These are phyloP conservation scores for Mortierella hygrophila DNA, from an alignment of 192 early-diverging fungal genomes.

Conservation along the genomic window DNA sequence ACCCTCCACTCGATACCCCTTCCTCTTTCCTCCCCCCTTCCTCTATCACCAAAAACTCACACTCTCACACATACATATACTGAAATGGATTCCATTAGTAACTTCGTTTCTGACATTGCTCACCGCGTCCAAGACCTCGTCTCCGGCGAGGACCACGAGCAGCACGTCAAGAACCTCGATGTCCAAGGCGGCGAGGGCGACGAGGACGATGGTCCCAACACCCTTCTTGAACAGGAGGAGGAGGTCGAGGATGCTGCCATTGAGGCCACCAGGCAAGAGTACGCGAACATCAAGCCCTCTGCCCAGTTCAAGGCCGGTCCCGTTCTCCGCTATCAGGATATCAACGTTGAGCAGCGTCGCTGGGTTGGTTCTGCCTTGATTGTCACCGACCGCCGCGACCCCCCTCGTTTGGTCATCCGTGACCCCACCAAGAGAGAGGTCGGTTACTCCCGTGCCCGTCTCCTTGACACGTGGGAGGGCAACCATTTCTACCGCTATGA, in stretches of 20 bases:
- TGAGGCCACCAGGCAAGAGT: constrained; percentile 50
- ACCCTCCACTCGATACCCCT: constrained; percentile 13
- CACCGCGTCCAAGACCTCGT: constrained; percentile 46
- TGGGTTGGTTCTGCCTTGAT: constrained; percentile 70
- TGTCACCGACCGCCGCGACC: constrained; percentile 42
- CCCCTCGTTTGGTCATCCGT: constrained; percentile 37
- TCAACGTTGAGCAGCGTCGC: constrained; percentile 60
- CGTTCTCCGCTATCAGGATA: constrained; percentile 66
- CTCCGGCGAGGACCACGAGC: constrained; percentile 36
- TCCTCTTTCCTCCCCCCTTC: not conserved
- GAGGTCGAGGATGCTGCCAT: constrained; percentile 51
- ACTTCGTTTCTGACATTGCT: constrained; percentile 23
- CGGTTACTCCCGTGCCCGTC: constrained; percentile 26
- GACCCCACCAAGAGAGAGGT: constrained; percentile 49
- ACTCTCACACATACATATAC: too few species aligned
- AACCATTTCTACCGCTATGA: constrained; percentile 55
- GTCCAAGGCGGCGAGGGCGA: not conserved
- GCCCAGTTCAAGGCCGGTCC: constrained; percentile 62
- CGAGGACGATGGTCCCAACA: constrained; percentile 18
- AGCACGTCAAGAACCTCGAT: constrained; percentile 11
- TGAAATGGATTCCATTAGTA: constrained; percentile 28
- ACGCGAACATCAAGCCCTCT: constrained; percentile 46
- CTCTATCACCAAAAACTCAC: not conserved
- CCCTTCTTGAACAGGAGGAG: constrained; percentile 42
- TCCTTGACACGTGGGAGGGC: constrained; percentile 47